These are phyloP conservation scores for Hibiscus tridactylites DNA, from an alignment of 345 rosid species.

Conservation along the genomic window DNA sequence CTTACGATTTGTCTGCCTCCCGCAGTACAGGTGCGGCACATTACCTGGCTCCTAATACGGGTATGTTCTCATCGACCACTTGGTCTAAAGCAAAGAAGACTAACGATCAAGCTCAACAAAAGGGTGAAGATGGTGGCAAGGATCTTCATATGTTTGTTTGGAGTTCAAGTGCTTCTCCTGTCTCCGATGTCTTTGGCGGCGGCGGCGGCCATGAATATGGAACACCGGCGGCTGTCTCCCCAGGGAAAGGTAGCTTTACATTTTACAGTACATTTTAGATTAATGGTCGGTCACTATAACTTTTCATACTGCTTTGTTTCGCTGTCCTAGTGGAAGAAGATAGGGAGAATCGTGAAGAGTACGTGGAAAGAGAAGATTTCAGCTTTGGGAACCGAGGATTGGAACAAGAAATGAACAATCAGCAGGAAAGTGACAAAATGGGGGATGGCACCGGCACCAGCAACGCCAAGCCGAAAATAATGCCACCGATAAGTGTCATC, in stretches of 20 bases:
- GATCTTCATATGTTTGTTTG: slow-evolving; percentile 98
- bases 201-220: slow-evolving; percentile 27
- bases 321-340: slow-evolving; percentile 26
- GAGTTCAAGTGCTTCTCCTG: slow-evolving; percentile 97
- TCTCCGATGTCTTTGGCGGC: slow-evolving; percentile 67
- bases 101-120: slow-evolving; percentile 34
- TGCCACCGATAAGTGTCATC: slow-evolving; percentile 97
- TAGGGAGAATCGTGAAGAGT: slow-evolving; percentile 35
- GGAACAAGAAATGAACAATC: slow-evolving; percentile 32
- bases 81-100: slow-evolving; percentile 33
- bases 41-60: slow-evolving; percentile 92
- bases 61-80: slow-evolving; percentile 74
- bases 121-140: slow-evolving; percentile 44
- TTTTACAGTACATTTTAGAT: not conserved
- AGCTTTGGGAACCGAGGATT: slow-evolving; percentile 66
- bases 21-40: slow-evolving; percentile 34
- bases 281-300: not conserved
- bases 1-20: slow-evolving; percentile 47
- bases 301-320: slow-evolving; percentile 1
- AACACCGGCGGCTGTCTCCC: slow-evolving; percentile 53
- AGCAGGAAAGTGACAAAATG: slow-evolving; percentile 39
- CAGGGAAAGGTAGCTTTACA: slow-evolving; percentile 70
- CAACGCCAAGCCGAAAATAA: slow-evolving; percentile 42
- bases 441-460: slow-evolving; percentile 15
- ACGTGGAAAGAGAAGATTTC: slow-evolving; percentile 67